Evolutionary conservation across 2,329 filamentous ascomycete species (phyloP).

Genomic region (Aureobasidium sp.): DNA sequence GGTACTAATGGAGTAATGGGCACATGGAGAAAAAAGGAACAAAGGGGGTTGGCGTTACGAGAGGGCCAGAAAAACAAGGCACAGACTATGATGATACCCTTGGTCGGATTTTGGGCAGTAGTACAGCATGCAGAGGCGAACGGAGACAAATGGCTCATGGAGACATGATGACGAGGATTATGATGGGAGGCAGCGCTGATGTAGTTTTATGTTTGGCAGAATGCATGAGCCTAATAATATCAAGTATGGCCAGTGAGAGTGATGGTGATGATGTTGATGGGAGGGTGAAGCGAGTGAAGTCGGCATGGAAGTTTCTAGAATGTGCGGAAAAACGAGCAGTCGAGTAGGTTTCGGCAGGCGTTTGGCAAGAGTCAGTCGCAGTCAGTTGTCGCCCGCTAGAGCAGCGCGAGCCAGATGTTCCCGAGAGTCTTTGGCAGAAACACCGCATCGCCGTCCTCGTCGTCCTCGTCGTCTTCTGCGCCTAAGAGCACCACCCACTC

Average conservation of each 20-base stretch:
- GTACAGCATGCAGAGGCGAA: constrained; percentile 8
- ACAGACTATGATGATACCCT: constrained; percentile 5
- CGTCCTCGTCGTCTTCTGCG: neutral
- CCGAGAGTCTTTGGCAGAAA: constrained; percentile 9
- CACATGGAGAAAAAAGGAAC: neutral
- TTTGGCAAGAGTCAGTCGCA: constrained; percentile 9
- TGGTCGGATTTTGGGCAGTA: constrained; percentile 2
- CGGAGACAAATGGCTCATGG: neutral
- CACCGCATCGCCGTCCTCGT: neutral
- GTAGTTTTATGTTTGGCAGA: neutral
- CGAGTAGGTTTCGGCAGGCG: neutral
- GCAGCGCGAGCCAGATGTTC: constrained; percentile 2
- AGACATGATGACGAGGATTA: constrained; percentile 2
- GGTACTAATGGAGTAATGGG: neutral
- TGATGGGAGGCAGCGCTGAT: constrained; percentile 6
- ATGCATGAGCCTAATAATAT: constrained; percentile 3
- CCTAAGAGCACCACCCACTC: neutral
- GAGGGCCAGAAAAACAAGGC: neutral
- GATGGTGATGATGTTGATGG: neutral
- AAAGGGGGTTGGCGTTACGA: constrained; percentile 1
- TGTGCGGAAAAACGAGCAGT: too few relatives aligned
- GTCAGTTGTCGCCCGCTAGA: neutral
- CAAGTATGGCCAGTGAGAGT: neutral
- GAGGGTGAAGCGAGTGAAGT: neutral
- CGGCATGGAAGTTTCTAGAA: constrained; percentile 9